Conservation (phyloP, 768 basidiomycete species). For the Hortiboletus campestris region DNA sequence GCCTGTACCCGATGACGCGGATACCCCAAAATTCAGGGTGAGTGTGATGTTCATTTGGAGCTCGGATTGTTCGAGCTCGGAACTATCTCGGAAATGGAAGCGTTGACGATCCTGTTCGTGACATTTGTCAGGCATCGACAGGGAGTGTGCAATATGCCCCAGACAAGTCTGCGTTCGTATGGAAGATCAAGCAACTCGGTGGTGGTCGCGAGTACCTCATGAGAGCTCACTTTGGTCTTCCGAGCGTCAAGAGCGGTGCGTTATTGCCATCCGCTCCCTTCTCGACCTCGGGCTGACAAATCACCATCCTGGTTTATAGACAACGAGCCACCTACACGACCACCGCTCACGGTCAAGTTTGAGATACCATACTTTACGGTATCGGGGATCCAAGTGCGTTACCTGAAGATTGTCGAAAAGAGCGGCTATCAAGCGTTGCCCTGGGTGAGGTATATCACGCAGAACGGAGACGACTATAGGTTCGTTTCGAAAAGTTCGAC, state of each 20-base stretch:
- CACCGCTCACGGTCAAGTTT: conserved; percentile 95
- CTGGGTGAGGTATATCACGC: conserved; percentile 94
- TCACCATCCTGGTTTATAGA: conserved; percentile 57
- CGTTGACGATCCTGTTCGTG: neutral
- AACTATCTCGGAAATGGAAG: neutral
- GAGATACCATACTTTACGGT: conserved; percentile 99
- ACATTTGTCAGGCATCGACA: conserved; percentile 70
- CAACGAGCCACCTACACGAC: conserved; percentile 66
- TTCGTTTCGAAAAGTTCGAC: conserved; percentile 29
- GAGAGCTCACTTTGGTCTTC: conserved; percentile 97
- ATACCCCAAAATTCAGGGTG: conserved; percentile 95
- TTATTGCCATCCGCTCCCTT: conserved; percentile 1
- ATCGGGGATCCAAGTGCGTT: conserved; percentile 95
- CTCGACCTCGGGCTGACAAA: neutral
- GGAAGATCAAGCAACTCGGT: conserved; percentile 98
- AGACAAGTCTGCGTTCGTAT: conserved; percentile 97
- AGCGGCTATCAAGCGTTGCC: conserved; percentile 95
- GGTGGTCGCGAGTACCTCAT: conserved; percentile 96
- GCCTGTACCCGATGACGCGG: conserved; percentile 98
- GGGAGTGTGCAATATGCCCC: conserved; percentile 96
- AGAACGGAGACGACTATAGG: conserved; percentile 93
- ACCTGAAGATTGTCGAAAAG: conserved; percentile 98
- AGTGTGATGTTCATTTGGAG: neutral
- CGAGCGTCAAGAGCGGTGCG: conserved; percentile 88
- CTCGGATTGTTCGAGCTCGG: neutral